Percentiles rank a stretch among this genome's conserved stretches.
These are phyloP conservation scores for Penicillium sp. DNA, from an alignment of 2,329 filamentous ascomycete genomes.

Conservation along the genomic window DNA sequence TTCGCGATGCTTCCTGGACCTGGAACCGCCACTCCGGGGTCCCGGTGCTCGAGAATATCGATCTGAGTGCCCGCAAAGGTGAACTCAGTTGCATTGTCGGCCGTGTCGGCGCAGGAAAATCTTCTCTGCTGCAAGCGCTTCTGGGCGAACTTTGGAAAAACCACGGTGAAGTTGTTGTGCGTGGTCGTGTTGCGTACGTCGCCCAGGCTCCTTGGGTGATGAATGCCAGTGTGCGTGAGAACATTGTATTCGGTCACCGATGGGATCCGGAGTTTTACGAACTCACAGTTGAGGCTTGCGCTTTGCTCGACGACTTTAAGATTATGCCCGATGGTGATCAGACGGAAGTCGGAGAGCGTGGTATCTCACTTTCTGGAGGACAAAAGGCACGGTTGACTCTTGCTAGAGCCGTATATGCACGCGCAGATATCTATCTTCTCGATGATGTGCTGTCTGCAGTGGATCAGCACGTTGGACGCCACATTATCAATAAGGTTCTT, in stretches of 20 bases:
- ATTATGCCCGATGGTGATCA: conserved; percentile 94
- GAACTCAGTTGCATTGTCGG: conserved; percentile 93
- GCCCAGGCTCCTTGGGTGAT: conserved; percentile 95
- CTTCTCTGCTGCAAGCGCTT: conserved; percentile 84
- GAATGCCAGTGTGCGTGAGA: conserved; percentile 96
- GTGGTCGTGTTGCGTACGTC: conserved; percentile 86
- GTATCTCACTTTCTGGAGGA: conserved; percentile 92
- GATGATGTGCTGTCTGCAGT: conserved; percentile 96
- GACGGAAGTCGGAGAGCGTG: conserved; percentile 94
- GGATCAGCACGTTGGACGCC: conserved; percentile 95
- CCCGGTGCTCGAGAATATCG: conserved; percentile 77
- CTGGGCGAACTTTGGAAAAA: conserved; percentile 92
- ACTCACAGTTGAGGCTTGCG: conserved; percentile 87
- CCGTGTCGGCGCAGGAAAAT: conserved; percentile 93
- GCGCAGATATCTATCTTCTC: conserved; percentile 93
- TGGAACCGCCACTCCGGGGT: conserved; percentile 82
- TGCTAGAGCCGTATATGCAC: conserved; percentile 91
- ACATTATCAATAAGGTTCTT: conserved; percentile 92
- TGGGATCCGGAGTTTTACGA: conserved; percentile 96
- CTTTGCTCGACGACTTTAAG: conserved; percentile 85
- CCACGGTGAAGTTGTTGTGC: conserved; percentile 79
- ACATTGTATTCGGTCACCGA: conserved; percentile 93
- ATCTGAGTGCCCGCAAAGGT: conserved; percentile 87
- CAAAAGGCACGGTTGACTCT: conserved; percentile 94
- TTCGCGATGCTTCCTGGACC: conserved; percentile 86